Evolutionary conservation across 2,329 filamentous ascomycete genomes (phyloP), one percentile per base, ranked within the genome.

Genomic region (Macrophomina pseudophaseolina): DNA sequence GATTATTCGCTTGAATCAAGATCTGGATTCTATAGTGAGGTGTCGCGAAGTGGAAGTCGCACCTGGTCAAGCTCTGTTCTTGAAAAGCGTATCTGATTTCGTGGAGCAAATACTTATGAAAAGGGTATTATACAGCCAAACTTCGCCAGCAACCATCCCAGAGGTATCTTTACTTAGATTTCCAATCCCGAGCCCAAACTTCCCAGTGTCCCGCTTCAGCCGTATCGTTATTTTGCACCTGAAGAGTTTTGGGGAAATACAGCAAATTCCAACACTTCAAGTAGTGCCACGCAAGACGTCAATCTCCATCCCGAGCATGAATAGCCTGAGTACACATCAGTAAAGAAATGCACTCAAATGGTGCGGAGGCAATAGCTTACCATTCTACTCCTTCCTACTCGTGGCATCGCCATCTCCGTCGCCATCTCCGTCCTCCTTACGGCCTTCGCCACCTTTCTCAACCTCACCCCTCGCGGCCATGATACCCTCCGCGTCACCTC

Each of bases 401-500:
- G 40, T n/a, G 16, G 30, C 16, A 1, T 35, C 53, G 2, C 44
- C 46, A 1, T 35, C 64, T 5, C 79, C 79, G 68, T 73, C 72
- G 0, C 70, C 72, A 11, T 70, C 72, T 9, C 68, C 73, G 2
- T 71, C 72, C 0, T 68, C 72, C 12, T 71, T 70, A 16, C 69
- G 68, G 11, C 66, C 67, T 30, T 72, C 75, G 18, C 71, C 76
- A 33, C 72, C 76, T n/a, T 72, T 72, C 30, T 75, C 72, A 32
- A 69, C 71, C 7, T 72, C 73, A 4, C 67, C 53, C 65, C 72
- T 74, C 32, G 76, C 77, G 5, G 75, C 76, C 70, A 74, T 71
- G 33, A 93, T 92, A 0, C 84, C 91, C 72, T 91, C 82, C 52
- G 93, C 91, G 78, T 98, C 95, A 67, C 95, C 95, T 69, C 95